Base-by-base conservation (phyloP, 257 asterid genomes). In the Rubia yunnanensis region DNA sequence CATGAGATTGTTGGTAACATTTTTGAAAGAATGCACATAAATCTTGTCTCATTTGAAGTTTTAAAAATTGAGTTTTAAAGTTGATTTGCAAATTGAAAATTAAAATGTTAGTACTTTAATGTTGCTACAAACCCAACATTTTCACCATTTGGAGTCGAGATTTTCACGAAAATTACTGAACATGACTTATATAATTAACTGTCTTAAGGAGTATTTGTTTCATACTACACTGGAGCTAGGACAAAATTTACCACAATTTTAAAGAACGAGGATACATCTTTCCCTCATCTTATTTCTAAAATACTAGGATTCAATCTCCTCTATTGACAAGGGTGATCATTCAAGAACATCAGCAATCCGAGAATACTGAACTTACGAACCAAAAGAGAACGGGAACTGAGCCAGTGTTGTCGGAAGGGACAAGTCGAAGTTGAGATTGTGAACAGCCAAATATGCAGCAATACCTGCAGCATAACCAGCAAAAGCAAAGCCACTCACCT, bases 401-500 rank as follows among this genome's bases (percentile, higher is more conserved):
- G 94, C 97, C 52, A 92, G 78, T 63, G 94, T 81, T 57, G 96
- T 76, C 0, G 95, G 95, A 31, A 89, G 80, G 71, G 94, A 66
- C 22, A 87, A 22, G 63, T 69, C 64, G 60, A 87, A 24, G 60
- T 69, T 65, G 60, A 87, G 80, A 79, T 89, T 90, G 67, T 89
- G 96, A 17, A 81, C 69, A 1, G 97, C 96, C 56, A 86, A 75
- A 82, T 89, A 92, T 15, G 96, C 83, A 74, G 86, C 96, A 83
- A 92, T 83, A 7, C 99, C 99, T 0, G 97, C 94, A 68, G 88
- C 97, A 74, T 89, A 92, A 66, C 99, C 99, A 52, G 99, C 99
- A 74, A 92, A 88, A 64, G 99, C 99, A 78, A 89, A 92, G 50
- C 99, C 99, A 78, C 96, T 92, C 66, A 92, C 91, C 99, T 92